phyloP scores from a whole-genome alignment of 352 stramenopile genomes.

The Phytopythium boreale region DNA sequence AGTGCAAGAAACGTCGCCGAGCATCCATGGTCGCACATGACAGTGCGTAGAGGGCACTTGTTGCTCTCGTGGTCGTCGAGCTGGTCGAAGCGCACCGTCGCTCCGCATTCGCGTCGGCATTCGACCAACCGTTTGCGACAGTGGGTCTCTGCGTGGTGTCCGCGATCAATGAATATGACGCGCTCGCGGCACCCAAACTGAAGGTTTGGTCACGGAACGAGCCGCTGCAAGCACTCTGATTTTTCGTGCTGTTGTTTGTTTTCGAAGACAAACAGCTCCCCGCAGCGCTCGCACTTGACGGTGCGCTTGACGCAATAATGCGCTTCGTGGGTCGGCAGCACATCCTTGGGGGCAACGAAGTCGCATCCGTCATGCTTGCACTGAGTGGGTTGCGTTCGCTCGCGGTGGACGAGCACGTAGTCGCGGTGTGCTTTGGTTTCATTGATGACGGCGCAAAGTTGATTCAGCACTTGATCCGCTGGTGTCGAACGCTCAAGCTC shows the following conservation, averaged over 20 bases:
- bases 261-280: conserved; percentile 30
- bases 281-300: conserved; percentile 55
- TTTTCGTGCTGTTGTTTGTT: conserved; percentile 28
- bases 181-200: conserved; percentile 46
- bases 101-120: conserved; percentile 52
- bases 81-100: conserved; percentile 36
- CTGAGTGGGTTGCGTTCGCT: conserved; percentile 32
- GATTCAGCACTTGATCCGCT: conserved; percentile 25
- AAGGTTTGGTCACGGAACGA: conserved; percentile 47
- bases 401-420: conserved; percentile 49
- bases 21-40: conserved; percentile 44
- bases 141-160: conserved; percentile 41
- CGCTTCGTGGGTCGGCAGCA: conserved; percentile 53
- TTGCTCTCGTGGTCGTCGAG: conserved; percentile 46
- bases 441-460: conserved; percentile 32
- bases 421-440: conserved; percentile 42
- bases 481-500: background rate
- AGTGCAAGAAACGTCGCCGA: conserved; percentile 38
- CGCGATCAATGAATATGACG: conserved; percentile 31
- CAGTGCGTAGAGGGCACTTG: conserved; percentile 39
- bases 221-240: conserved; percentile 27
- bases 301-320: conserved; percentile 51
- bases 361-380: conserved; percentile 45
- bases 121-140: conserved; percentile 51
- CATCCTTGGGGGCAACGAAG: conserved; percentile 48